Percentiles rank a stretch among this genome's conserved stretches.
These are phyloP conservation scores for Sungouiozyma intestinalis DNA, from an alignment of 805 yeast genomes.

Conservation along the genomic window DNA sequence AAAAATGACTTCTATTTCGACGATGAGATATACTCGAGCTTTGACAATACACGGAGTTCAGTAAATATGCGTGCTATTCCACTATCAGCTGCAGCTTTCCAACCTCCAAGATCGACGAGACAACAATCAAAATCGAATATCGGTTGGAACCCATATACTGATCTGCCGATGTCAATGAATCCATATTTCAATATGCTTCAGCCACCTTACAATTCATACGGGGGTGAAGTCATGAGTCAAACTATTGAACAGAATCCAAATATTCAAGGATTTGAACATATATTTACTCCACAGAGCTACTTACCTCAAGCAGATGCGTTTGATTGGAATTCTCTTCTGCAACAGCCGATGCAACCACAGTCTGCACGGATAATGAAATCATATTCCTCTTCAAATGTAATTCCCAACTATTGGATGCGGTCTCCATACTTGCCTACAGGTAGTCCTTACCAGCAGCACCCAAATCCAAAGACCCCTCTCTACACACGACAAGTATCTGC, in stretches of 20 bases:
- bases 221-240: conserved; percentile 6
- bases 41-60: neutral
- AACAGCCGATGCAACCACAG: conserved; percentile 3
- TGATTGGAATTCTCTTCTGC: conserved; percentile 5
- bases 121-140: neutral
- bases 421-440: conserved; percentile 5
- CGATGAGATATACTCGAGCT: neutral
- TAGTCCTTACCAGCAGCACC: neutral
- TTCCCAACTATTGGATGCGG: conserved; percentile 6
- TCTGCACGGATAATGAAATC: conserved; percentile 1
- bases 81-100: neutral
- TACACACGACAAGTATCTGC: conserved; percentile 4
- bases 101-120: neutral
- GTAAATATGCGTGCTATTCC: neutral
- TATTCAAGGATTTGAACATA: conserved; percentile 5
- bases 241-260: conserved; percentile 7
- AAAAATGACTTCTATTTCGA: neutral
- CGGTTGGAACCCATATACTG: neutral
- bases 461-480: conserved; percentile 2
- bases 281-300: conserved; percentile 6
- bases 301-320: conserved; percentile 2
- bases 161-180: neutral
- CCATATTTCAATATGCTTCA: conserved; percentile 2
- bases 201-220: conserved; percentile 3
- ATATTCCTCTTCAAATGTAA: conserved; percentile 4